These are phyloP conservation scores for Orobanche coerulescens DNA, from an alignment of 257 asterid genomes.

Conservation along the genomic window DNA sequence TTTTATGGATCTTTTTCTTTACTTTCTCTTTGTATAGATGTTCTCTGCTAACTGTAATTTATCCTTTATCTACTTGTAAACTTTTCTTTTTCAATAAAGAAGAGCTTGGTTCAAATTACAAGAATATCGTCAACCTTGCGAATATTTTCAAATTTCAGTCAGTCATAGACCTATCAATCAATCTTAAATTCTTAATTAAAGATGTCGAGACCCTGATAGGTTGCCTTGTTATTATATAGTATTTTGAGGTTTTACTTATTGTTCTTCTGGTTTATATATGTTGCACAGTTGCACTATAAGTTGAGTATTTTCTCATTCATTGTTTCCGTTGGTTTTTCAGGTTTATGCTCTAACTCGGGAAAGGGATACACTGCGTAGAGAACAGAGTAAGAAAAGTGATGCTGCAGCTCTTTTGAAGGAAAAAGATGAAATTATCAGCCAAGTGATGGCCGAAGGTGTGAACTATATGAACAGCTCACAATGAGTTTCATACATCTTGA, in stretches of 20 bases:
- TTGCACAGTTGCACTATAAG: background rate
- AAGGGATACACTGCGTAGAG: slow-evolving; percentile 89
- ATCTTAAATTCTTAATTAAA: background rate
- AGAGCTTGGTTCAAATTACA: background rate
- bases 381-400: slow-evolving; percentile 77
- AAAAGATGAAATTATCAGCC: slow-evolving; percentile 87
- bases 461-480: background rate
- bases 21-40: background rate
- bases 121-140: background rate
- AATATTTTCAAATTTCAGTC: background rate
- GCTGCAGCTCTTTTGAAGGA: slow-evolving; percentile 96
- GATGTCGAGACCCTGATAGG: background rate
- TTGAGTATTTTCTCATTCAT: background rate
- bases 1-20: background rate
- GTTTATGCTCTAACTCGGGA: slow-evolving; percentile 83
- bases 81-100: background rate
- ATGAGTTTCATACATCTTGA: background rate
- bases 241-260: background rate
- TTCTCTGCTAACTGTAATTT: background rate
- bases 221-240: background rate
- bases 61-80: background rate
- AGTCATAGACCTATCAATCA: background rate
- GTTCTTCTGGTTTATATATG: background rate
- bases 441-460: slow-evolving; percentile 97
- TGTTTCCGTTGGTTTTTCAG: slow-evolving; percentile 32